Base-by-base conservation (phyloP, 2,329 filamentous ascomycete genomes). In the Diplodia scrobiculata region DNA sequence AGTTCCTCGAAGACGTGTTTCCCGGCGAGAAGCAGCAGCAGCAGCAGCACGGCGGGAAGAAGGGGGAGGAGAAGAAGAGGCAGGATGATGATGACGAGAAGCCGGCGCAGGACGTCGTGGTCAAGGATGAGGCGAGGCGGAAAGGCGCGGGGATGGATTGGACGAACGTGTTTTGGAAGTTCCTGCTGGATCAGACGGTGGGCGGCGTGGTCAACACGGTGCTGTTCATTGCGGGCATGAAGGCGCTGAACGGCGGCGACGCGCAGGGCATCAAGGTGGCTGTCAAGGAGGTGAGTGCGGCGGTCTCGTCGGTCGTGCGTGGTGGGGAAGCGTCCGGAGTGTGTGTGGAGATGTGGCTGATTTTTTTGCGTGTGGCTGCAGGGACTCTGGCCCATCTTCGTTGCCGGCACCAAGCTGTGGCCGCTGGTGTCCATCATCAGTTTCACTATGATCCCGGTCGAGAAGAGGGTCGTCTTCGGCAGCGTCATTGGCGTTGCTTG, bases 391-490 rank as follows among this genome's bases (percentile, higher is more conserved):
- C 75, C 76, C 14, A 74, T 78, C 72, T 71, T 75, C 66, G 70
- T 73, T 64, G 91, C 92, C 0, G 89, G 91, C 1, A 87, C 89
- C 78, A 88, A 85, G 73, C 81, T 93, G 67, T 92, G 91, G 86
- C 91, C 91, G 1, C 71, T 84, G 2, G 87, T 93, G 25, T 89
- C 87, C 68, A 73, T 90, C 19, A 73, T 91, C 68, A 90, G 90
- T 80, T 92, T 90, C 73, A 83, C 87, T 1, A 79, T 92, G 67
- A 84, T 90, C 69, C 90, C 88, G n/a, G 85, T 92, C 3, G 84
- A 92, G 72, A 83, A 84, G 63, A 82, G 91, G 45, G 88, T 90
- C 60, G 78, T 93, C 38, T 84, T 92, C 68, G 89, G 87, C n/a
- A 86, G 87, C 70, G 75, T 89, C 60, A 89, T 89, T 19, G 90